Conservation (phyloP, 768 basidiomycete species). For the Termitomyces titanicus region DNA sequence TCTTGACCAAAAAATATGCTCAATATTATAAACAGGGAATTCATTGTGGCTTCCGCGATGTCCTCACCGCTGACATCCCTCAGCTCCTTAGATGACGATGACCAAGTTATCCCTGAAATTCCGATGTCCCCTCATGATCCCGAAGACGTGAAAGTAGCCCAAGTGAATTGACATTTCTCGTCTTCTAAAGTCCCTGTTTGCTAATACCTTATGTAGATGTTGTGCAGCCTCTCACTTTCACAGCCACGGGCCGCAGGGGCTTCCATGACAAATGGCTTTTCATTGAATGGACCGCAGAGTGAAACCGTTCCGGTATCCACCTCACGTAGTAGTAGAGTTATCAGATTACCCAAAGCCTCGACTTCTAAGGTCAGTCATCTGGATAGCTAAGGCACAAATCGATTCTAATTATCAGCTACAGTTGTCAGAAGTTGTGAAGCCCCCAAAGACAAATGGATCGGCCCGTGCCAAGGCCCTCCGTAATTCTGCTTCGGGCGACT, state of each 20-base stretch:
- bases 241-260: conserved; percentile 11
- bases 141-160: conserved; percentile 57
- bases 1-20: not conserved
- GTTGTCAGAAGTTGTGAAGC: conserved; percentile 8
- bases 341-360: conserved; percentile 11
- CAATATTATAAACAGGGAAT: conserved; percentile 28
- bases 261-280: conserved; percentile 8
- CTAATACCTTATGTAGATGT: conserved; percentile 25
- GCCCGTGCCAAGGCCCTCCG: conserved; percentile 15
- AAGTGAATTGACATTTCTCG: conserved; percentile 31
- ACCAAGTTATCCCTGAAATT: conserved; percentile 26
- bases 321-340: conserved; percentile 14
- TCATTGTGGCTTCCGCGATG: conserved; percentile 42
- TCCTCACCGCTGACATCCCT: conserved; percentile 75
- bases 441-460: conserved; percentile 12
- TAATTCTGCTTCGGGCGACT: conserved; percentile 21
- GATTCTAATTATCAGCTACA: not conserved
- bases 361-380: conserved; percentile 13
- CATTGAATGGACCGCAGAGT: conserved; percentile 27
- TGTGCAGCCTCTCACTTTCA: conserved; percentile 33
- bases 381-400: not conserved
- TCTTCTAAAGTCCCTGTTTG: not conserved
- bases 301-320: conserved; percentile 19
- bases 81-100: conserved; percentile 68
- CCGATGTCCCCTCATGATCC: conserved; percentile 25